Evolutionary conservation across 257 asterid genomes (phyloP).

Genomic region (Nicotiana attenuata): DNA sequence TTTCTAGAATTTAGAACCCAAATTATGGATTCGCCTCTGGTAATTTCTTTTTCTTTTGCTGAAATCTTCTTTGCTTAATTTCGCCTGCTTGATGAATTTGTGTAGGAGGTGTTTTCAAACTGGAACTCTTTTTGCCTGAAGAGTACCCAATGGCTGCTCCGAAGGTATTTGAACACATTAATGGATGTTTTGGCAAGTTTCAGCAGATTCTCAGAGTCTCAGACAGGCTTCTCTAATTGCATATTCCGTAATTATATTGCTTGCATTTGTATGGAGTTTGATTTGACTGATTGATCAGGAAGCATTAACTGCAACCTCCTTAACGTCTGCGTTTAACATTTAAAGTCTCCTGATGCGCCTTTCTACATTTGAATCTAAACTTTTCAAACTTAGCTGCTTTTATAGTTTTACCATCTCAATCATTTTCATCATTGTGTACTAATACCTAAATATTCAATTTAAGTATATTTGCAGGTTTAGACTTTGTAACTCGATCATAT

Average conservation of each 20-base stretch:
- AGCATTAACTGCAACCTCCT: background rate
- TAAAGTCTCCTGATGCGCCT: background rate
- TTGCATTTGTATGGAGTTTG: background rate
- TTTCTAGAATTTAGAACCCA: too few species aligned
- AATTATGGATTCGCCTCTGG: too few species aligned
- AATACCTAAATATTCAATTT: background rate
- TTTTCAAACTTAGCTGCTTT: background rate
- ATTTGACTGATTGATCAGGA: background rate
- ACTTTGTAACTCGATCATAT: background rate
- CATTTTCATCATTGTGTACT: background rate
- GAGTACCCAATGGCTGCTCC: slow-evolving; percentile 99
- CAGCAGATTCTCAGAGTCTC: background rate
- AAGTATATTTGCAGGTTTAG: background rate
- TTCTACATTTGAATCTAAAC: background rate
- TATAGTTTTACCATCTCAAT: background rate
- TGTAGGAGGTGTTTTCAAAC: slow-evolving; percentile 95
- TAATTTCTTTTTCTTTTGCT: background rate
- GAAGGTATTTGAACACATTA: slow-evolving; percentile 40
- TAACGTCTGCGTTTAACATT: background rate
- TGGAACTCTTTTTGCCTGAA: slow-evolving; percentile 93
- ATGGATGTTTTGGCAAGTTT: background rate
- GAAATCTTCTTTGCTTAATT: background rate
- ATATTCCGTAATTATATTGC: background rate
- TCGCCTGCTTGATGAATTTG: slow-evolving; percentile 6
- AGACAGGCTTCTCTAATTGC: background rate